Evolutionary conservation across 1,284 basidiomycete genomes (phyloP).

Genomic region (Leccinum subfulvum): DNA sequence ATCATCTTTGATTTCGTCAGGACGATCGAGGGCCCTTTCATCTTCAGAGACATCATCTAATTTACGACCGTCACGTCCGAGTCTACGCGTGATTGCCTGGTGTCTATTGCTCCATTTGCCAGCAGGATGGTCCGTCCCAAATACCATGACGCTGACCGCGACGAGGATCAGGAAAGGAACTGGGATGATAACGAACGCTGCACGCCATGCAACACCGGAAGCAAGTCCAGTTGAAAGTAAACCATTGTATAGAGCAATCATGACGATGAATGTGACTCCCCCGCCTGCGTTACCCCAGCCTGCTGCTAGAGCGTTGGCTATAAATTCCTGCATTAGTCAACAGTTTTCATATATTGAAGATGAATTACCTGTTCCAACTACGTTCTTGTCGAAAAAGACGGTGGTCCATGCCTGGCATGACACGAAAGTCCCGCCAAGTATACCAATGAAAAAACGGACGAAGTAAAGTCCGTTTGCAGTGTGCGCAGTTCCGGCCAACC

Average conservation of each 20-base stretch:
- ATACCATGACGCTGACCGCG: slow-evolving; percentile 45
- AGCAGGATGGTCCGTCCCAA: slow-evolving; percentile 61
- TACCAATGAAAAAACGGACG: slow-evolving; percentile 37
- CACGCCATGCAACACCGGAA: slow-evolving; percentile 53
- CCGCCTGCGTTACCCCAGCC: slow-evolving; percentile 55
- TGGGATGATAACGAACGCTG: slow-evolving; percentile 57
- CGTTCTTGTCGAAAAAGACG: slow-evolving; percentile 57
- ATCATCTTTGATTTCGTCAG: slow-evolving; percentile 9
- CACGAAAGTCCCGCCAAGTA: slow-evolving; percentile 62
- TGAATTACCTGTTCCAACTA: slow-evolving; percentile 47
- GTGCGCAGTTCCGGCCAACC: slow-evolving; percentile 53
- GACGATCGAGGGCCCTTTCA: background rate
- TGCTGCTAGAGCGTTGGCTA: slow-evolving; percentile 50
- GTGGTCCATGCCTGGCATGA: slow-evolving; percentile 61
- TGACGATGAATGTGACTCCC: slow-evolving; percentile 58
- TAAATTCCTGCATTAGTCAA: background rate
- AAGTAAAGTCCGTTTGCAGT: slow-evolving; percentile 46
- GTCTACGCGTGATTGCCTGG: slow-evolving; percentile 31
- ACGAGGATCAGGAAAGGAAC: slow-evolving; percentile 53
- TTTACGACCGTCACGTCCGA: background rate
- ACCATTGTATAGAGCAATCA: slow-evolving; percentile 55
- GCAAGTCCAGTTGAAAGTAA: slow-evolving; percentile 42
- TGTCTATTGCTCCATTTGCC: slow-evolving; percentile 59
- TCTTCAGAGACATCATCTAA: background rate
- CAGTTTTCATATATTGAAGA: background rate